Evolutionary conservation across 495 filamentous ascomycete genomes (phyloP).

Genomic region (Penicillium atrosanguineum): DNA sequence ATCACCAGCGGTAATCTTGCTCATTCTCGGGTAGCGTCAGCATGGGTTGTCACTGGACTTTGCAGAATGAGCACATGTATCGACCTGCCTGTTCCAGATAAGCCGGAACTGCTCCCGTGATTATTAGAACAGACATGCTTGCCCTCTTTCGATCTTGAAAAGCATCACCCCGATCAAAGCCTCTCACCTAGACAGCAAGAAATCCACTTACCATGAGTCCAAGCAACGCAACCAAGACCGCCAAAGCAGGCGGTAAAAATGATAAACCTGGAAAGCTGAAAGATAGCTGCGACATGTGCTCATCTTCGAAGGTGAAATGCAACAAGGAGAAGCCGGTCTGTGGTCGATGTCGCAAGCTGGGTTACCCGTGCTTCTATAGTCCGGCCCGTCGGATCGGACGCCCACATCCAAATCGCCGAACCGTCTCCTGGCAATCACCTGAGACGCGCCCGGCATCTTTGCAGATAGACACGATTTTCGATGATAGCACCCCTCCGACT

Average conservation of each 20-base stretch:
- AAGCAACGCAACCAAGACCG: neutral
- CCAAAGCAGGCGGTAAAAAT: neutral
- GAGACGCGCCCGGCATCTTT: neutral
- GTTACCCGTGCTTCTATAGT: constrained; percentile 39
- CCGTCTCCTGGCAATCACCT: neutral
- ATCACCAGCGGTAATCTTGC: neutral
- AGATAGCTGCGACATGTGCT: constrained; percentile 38
- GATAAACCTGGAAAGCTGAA: constrained; percentile 23
- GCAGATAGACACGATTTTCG: too few species aligned
- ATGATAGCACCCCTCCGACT: neutral
- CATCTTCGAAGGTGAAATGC: constrained; percentile 38
- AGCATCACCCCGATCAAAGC: neutral
- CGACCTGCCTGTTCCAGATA: neutral
- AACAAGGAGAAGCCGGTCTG: constrained; percentile 37
- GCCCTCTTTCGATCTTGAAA: neutral
- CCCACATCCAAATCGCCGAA: constrained; percentile 8
- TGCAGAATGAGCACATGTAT: neutral
- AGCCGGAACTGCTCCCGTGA: neutral
- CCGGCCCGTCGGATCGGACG: constrained; percentile 28
- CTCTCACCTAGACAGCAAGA: neutral
- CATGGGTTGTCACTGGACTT: neutral
- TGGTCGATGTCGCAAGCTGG: constrained; percentile 32
- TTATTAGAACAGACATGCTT: neutral
- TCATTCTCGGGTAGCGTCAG: neutral
- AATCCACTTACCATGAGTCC: neutral